A percentile compares a stretch with the other conserved stretches of the same genome.
These are phyloP conservation scores for Cyberlindnera mrakii DNA, from an alignment of 805 yeast species.

Conservation along the genomic window DNA sequence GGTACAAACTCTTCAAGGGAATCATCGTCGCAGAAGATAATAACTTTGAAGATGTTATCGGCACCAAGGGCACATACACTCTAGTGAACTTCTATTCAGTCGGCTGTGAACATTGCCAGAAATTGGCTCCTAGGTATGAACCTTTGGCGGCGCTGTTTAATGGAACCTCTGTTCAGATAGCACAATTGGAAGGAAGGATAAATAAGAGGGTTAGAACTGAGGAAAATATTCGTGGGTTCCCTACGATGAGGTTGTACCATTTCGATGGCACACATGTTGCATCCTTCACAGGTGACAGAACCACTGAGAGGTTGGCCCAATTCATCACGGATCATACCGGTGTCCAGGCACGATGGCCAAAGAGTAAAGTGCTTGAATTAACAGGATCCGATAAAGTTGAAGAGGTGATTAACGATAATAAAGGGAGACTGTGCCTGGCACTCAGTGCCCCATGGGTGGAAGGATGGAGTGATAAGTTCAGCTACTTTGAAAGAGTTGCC, in stretches of 20 bases:
- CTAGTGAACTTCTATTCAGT: conserved; percentile 33
- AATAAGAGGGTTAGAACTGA: conserved; percentile 31
- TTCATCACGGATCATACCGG: conserved; percentile 29
- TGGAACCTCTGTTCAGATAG: conserved; percentile 29
- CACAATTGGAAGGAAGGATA: conserved; percentile 29
- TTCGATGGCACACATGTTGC: conserved; percentile 35
- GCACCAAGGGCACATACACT: conserved; percentile 17
- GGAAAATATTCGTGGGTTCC: conserved; percentile 40
- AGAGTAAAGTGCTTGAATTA: conserved; percentile 9
- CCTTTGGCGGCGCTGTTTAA: conserved; percentile 39
- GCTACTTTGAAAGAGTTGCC: conserved; percentile 28
- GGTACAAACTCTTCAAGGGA: conserved; percentile 13
- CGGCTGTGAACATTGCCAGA: conserved; percentile 40
- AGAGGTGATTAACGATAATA: conserved; percentile 1
- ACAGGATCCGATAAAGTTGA: conserved; percentile 13
- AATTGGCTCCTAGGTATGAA: conserved; percentile 39
- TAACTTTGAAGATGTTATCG: conserved; percentile 16
- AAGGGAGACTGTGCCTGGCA: conserved; percentile 18
- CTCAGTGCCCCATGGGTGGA: conserved; percentile 34
- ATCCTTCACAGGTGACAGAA: conserved; percentile 28
- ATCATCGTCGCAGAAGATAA: conserved; percentile 20
- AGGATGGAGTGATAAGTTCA: conserved; percentile 27
- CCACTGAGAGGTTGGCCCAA: conserved; percentile 26
- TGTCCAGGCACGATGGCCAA: conserved; percentile 28
- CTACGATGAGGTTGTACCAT: conserved; percentile 41